Base-by-base conservation (phyloP, 2,329 filamentous ascomycete species). In the Monilinia vaccinii-corymbosi region DNA sequence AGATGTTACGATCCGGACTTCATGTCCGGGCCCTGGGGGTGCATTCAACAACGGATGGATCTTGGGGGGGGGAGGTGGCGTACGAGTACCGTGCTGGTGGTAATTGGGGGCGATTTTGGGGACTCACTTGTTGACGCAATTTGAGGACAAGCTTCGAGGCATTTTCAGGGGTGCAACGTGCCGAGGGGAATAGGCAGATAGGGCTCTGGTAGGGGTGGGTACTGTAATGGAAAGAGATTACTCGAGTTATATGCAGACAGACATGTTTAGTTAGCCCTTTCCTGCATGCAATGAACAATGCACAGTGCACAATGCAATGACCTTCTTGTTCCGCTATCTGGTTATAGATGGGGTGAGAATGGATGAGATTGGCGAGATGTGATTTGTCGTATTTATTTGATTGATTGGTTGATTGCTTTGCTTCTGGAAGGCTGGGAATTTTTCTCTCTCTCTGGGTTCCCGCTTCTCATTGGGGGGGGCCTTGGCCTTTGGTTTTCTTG, bases 361-460 rank as follows among this genome's bases (percentile, higher is more conserved):
- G 21, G 14, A 34, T 40, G 57, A 60, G 57, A 60, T 55, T 55
- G 32, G 31, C 57, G 57, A 47, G 38, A 55, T 47, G 21, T 60
- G 57, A 55, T 55, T 45, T 55, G 57, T 60, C 49, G 38, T 31
- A 16, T 59, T 40, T 40, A 13, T n/a, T n/a, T 5, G 5, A 8
- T 23, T 36, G 34, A 14, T 14, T 40, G 51, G n/a, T n/a, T n/a
- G n/a, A n/a, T n/a, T n/a, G n/a, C n/a, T 55, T 55, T 55, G 38
- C 38, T 55, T 44, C 51, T 55, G 51, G 38, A 55, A 44, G 3
- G 36, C 18, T 16, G 38, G 23, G 5, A 5, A 40, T 10, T 36
- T 42, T 52, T 40, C 23, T 28, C 23, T 52, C n/a, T n/a, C n/a
- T n/a, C n/a, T n/a, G n/a, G 34, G 23, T 31, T 21, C 25, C 38